phyloP scores from a whole-genome alignment of 306 rosid species.

The Phaseolus lunatus region DNA sequence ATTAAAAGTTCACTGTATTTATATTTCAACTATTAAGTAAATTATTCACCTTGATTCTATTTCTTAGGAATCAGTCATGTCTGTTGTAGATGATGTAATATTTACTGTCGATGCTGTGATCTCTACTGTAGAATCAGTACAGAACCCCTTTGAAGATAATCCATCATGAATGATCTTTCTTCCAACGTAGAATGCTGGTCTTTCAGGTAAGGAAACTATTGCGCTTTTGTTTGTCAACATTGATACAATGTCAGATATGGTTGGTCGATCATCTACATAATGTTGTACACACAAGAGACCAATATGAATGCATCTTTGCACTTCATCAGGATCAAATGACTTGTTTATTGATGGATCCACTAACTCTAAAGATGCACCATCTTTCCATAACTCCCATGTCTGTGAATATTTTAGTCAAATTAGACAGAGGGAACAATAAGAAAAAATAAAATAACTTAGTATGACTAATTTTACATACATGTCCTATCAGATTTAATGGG shows the following conservation, averaged over 20 bases:
- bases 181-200: slow-evolving; percentile 38
- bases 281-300: slow-evolving; percentile 34
- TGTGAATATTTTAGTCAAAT: not conserved
- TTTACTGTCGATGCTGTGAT: not conserved
- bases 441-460: not conserved
- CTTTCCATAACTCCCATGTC: slow-evolving; percentile 43
- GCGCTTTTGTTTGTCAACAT: slow-evolving; percentile 36
- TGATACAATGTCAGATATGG: slow-evolving; percentile 25
- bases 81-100: not conserved
- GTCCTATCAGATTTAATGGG: slow-evolving; percentile 30
- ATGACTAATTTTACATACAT: slow-evolving; percentile 26
- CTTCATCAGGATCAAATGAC: not conserved
- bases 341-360: slow-evolving; percentile 26
- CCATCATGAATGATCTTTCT: not conserved
- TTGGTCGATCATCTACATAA: slow-evolving; percentile 34
- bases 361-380: not conserved
- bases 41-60: not conserved
- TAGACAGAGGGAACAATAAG: not conserved
- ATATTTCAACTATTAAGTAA: not conserved
- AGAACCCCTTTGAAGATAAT: not conserved
- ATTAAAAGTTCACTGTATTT: too few relatives aligned
- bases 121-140: not conserved
- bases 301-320: slow-evolving; percentile 40
- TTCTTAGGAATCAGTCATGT: not conserved
- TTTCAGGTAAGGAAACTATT: slow-evolving; percentile 4